A percentile compares a stretch with the other conserved stretches of the same genome.
Evolutionary conservation across 2,329 filamentous ascomycete species (phyloP).

Genomic region (Apiospora sp.): DNA sequence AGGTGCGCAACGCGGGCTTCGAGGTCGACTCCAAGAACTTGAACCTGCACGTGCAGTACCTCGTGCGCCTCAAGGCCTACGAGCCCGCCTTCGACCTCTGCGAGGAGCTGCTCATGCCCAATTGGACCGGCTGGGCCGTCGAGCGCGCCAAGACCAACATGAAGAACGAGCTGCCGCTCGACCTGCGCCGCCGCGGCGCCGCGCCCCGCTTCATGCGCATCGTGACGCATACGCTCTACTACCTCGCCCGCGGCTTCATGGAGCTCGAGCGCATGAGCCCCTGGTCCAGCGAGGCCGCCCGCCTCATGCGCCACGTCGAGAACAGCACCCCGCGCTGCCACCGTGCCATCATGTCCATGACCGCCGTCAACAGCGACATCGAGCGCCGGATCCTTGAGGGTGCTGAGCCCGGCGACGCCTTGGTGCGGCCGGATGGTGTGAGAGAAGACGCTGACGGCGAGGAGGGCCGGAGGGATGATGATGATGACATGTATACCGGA

Average conservation of each 20-base stretch:
- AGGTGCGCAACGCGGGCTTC: slow-evolving; percentile 74
- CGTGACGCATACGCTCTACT: slow-evolving; percentile 54
- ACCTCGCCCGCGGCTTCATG: slow-evolving; percentile 58
- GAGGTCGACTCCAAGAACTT: slow-evolving; percentile 78
- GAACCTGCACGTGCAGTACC: slow-evolving; percentile 77
- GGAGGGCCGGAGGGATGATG: neutral
- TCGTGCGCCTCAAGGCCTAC: slow-evolving; percentile 67
- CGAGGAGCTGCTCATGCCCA: slow-evolving; percentile 79
- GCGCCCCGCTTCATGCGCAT: slow-evolving; percentile 50
- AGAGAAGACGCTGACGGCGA: too few species aligned
- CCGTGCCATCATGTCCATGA: slow-evolving; percentile 43
- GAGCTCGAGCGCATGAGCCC: slow-evolving; percentile 56
- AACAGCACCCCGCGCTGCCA: slow-evolving; percentile 43
- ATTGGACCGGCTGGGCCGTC: slow-evolving; percentile 76
- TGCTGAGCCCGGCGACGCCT: slow-evolving; percentile 29
- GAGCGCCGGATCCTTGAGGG: slow-evolving; percentile 38
- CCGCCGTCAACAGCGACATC: slow-evolving; percentile 36
- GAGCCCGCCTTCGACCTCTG: slow-evolving; percentile 76
- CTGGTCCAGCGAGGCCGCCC: slow-evolving; percentile 57
- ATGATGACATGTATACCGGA: neutral
- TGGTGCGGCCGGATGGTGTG: neutral
- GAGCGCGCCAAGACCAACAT: slow-evolving; percentile 40
- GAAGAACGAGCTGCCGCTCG: slow-evolving; percentile 44
- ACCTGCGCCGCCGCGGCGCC: slow-evolving; percentile 48
- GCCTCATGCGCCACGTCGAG: slow-evolving; percentile 48